Conservation (phyloP, 148 eudicot genomes). For the Rhododendron mucronatum region DNA sequence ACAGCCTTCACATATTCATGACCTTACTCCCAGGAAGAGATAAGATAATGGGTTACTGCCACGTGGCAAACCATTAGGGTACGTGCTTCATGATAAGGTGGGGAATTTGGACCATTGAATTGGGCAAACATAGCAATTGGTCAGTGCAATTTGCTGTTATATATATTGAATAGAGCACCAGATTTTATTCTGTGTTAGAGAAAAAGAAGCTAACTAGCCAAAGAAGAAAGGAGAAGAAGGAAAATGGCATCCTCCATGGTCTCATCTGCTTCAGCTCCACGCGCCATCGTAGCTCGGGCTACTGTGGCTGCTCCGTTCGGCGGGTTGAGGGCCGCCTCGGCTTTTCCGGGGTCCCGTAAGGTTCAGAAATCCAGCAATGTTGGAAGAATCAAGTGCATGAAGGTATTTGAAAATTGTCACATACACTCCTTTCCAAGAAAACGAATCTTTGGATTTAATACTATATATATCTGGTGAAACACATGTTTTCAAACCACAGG, state of each 20-base stretch:
- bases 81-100: slow-evolving; percentile 12
- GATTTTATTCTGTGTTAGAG: not conserved
- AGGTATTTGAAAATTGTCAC: slow-evolving; percentile 18
- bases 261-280: slow-evolving; percentile 29
- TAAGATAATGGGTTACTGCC: slow-evolving; percentile 14
- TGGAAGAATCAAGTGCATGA: slow-evolving; percentile 52
- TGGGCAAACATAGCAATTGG: not conserved
- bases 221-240: not conserved
- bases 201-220: not conserved
- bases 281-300: slow-evolving; percentile 33
- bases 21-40: slow-evolving; percentile 6
- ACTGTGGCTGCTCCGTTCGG: slow-evolving; percentile 47
- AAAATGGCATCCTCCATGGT: slow-evolving; percentile 26
- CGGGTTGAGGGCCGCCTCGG: slow-evolving; percentile 33
- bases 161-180: not conserved
- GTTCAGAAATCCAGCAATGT: slow-evolving; percentile 41
- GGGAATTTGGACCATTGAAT: slow-evolving; percentile 19
- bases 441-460: not conserved
- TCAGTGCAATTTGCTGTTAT: not conserved
- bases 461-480: not conserved
- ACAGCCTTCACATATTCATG: slow-evolving; percentile 2
- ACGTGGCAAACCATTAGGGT: slow-evolving; percentile 9
- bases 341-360: slow-evolving; percentile 40
- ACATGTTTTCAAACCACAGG: no score
- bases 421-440: not conserved